Base-by-base conservation (phyloP, 208 protist species). In the Acanthamoeba polyphaga region DNA sequence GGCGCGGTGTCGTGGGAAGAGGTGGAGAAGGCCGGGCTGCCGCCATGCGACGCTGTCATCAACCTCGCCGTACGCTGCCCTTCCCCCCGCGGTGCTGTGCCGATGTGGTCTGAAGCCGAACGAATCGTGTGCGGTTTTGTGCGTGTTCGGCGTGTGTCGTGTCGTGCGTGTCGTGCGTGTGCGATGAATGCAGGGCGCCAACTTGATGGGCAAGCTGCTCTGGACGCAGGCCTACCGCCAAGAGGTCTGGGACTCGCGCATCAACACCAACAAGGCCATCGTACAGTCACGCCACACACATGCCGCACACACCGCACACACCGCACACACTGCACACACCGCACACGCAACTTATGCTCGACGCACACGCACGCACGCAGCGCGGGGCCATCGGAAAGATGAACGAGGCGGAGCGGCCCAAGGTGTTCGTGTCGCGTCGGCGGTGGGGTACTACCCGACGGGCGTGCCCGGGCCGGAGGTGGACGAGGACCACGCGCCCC, bases 401-500 rank as follows among this genome's bases (percentile, higher is more conserved):
- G 34, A 15, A 5, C 6, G 51, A 51, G 32, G 49, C 17, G 43
- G 55, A 84, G 27, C 43, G 70, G 34, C 90, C 90, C 22, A 51
- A 29, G 38, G 90, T 94, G 34, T 94, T 94, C 82, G 66, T 94
- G 24, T 55, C 46, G 90, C 66, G 13, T 94, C 90, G 32, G 90
- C 66, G 7, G 90, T 84, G 22, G 90, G 90, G 15, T 94, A 34
- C 51, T 94, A 94, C 68, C 90, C 90, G 8, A 84, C 90, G 17
- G 90, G 90, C 90, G 46, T 82, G 19, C 90, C 90, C 32, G 90
- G 90, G 15, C 90, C 90, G 24, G 90, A 94, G 32, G 90, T 94
- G 19, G 90, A 94, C 53, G 90, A 94, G 53, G 62, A 94, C 68
- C 29, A 10, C 32, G 13, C 10, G 34, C 34, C 90, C 22, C 66